These are phyloP conservation scores for Cyclotella cryptica DNA, from an alignment of 108 stramenopile species.

Conservation along the genomic window DNA sequence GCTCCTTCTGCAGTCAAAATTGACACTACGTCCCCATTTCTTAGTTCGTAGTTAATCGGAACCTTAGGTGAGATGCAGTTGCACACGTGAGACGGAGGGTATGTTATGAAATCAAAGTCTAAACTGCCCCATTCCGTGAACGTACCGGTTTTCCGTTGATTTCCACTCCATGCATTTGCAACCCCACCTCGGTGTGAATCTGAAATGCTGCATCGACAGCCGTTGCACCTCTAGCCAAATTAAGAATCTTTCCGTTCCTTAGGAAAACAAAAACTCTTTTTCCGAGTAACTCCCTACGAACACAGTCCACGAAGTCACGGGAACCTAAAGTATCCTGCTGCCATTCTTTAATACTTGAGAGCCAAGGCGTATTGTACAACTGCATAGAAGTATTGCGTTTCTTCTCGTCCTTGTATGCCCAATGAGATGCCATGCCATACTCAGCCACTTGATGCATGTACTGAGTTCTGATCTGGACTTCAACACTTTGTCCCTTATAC, in stretches of 20 bases:
- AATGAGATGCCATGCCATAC: slow-evolving; percentile 94
- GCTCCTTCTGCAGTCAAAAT: slow-evolving; percentile 78
- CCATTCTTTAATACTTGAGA: slow-evolving; percentile 92
- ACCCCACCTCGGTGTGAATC: slow-evolving; percentile 91
- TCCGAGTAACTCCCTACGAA: slow-evolving; percentile 85
- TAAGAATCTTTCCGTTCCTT: slow-evolving; percentile 90
- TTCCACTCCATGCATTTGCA: slow-evolving; percentile 86
- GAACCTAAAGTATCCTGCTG: slow-evolving; percentile 80
- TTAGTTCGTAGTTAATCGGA: slow-evolving; percentile 82
- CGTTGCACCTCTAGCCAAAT: slow-evolving; percentile 88
- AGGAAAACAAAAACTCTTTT: slow-evolving; percentile 94
- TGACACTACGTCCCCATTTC: slow-evolving; percentile 92
- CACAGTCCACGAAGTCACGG: slow-evolving; percentile 89
- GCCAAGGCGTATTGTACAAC: slow-evolving; percentile 88
- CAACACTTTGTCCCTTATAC: slow-evolving; percentile 89
- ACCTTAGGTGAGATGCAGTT: slow-evolving; percentile 31
- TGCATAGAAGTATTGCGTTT: slow-evolving; percentile 51
- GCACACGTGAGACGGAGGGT: background rate
- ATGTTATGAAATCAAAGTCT: background rate
- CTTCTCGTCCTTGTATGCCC: slow-evolving; percentile 82
- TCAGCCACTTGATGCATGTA: slow-evolving; percentile 96
- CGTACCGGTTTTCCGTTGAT: slow-evolving; percentile 86
- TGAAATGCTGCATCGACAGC: slow-evolving; percentile 93
- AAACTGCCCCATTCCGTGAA: background rate
- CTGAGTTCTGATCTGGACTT: slow-evolving; percentile 94